Evolutionary conservation across 495 filamentous ascomycete species (phyloP).

Genomic region (Aspergillus bertholletiae): DNA sequence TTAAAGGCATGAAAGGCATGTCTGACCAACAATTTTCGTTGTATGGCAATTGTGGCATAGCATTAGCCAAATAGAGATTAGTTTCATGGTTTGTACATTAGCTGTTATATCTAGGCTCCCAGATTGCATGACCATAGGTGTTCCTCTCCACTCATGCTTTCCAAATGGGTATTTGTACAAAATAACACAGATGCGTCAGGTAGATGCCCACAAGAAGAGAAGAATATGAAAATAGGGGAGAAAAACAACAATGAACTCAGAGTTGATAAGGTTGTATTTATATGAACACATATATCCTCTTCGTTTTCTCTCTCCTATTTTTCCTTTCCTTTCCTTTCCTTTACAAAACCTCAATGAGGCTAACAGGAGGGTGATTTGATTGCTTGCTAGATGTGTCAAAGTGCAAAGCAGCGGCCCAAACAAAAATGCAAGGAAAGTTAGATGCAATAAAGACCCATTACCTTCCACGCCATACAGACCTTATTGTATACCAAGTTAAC

Average conservation of each 20-base stretch:
- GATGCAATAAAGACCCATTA: neutral
- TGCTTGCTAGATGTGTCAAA: neutral
- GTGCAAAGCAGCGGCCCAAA: neutral
- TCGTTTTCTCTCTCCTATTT: too few species aligned
- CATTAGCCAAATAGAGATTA: conserved; percentile 18
- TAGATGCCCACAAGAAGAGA: conserved; percentile 1
- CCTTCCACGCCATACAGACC: neutral
- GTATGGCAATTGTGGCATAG: conserved; percentile 23
- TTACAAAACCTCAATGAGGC: too few species aligned
- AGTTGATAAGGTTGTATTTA: too few species aligned
- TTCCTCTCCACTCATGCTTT: conserved; percentile 26
- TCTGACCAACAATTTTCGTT: too few species aligned
- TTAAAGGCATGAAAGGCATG: neutral
- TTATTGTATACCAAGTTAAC: conserved; percentile 2
- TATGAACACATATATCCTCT: too few species aligned
- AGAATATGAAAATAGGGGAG: neutral
- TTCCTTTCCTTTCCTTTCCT: too few species aligned
- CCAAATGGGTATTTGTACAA: conserved; percentile 10
- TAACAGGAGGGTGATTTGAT: too few species aligned
- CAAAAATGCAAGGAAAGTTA: neutral
- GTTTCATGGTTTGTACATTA: conserved; percentile 19
- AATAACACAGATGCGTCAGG: conserved; percentile 2
- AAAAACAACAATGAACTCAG: too few species aligned
- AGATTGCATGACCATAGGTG: conserved; percentile 10
- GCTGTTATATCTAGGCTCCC: conserved; percentile 31